Evolutionary conservation across 2,329 filamentous ascomycete genomes (phyloP).

Genomic region (Talaromyces sp.): DNA sequence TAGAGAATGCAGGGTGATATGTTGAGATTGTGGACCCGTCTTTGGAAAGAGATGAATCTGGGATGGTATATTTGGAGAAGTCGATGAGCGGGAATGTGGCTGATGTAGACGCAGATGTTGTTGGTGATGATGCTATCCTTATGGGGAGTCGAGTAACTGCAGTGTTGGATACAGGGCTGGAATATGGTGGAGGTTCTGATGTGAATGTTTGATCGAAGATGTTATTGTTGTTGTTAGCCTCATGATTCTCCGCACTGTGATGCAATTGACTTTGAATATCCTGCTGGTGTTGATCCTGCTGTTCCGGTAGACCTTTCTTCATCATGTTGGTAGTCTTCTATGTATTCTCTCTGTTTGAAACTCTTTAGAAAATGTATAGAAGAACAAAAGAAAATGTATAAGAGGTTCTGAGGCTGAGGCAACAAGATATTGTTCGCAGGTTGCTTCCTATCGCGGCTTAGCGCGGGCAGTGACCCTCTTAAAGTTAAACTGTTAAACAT

Average conservation of each 20-base stretch:
- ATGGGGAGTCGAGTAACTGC: neutral
- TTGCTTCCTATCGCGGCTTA: slow-evolving; percentile 11
- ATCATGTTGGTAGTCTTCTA: neutral
- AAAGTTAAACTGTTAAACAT: no score
- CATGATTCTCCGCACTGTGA: slow-evolving; percentile 3
- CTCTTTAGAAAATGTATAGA: neutral
- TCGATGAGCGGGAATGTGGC: slow-evolving; percentile 25
- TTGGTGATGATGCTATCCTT: neutral
- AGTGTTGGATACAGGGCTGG: slow-evolving; percentile 11
- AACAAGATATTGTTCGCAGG: slow-evolving; percentile 13
- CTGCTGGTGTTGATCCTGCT: neutral
- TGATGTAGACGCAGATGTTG: slow-evolving; percentile 13
- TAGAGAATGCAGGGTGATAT: slow-evolving; percentile 25
- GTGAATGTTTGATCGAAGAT: slow-evolving; percentile 17
- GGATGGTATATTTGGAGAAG: slow-evolving; percentile 29
- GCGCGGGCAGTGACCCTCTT: neutral
- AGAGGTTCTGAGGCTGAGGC: neutral
- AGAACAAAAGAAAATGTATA: neutral
- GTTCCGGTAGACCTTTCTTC: neutral
- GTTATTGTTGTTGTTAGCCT: slow-evolving; percentile 3
- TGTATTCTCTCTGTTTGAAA: neutral
- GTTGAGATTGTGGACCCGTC: slow-evolving; percentile 29
- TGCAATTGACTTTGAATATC: neutral
- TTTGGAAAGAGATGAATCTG: slow-evolving; percentile 26
- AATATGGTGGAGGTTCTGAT: slow-evolving; percentile 23